Evolutionary conservation across 1,139 yeast species (phyloP).

Genomic region (Keqinozyma sinolaborantium): DNA sequence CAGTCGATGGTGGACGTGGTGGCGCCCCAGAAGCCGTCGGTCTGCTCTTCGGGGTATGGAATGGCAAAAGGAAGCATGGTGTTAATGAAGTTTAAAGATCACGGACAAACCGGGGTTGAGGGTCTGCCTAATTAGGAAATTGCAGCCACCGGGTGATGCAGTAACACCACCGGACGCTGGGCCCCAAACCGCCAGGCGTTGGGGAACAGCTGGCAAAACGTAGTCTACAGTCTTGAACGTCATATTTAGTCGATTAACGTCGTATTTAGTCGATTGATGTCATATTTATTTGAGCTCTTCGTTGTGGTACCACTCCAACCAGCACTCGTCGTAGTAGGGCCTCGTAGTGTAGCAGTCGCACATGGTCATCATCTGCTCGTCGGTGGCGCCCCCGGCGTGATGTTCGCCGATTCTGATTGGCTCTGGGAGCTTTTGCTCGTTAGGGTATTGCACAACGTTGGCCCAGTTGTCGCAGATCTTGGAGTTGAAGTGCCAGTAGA

Average conservation of each 20-base stretch:
- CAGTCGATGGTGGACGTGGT: constrained; percentile 81
- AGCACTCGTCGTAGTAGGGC: constrained; percentile 49
- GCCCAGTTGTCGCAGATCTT: constrained; percentile 44
- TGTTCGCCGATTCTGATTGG: constrained; percentile 24
- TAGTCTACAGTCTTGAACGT: no score
- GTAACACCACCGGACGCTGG: no score
- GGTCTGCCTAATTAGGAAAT: background rate
- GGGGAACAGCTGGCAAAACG: no score
- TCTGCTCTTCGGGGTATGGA: constrained; percentile 43
- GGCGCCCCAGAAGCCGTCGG: constrained; percentile 44
- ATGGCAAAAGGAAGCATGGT: constrained; percentile 45
- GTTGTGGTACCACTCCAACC: constrained; percentile 39
- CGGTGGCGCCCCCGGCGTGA: constrained; percentile 21
- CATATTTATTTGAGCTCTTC: no score
- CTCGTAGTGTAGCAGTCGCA: constrained; percentile 50
- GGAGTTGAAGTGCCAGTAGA: constrained; percentile 47
- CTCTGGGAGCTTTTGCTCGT: constrained; percentile 6
- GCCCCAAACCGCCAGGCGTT: no score
- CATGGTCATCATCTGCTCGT: constrained; percentile 50
- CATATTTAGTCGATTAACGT: no score
- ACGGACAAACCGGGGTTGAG: no score
- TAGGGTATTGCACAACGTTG: constrained; percentile 17
- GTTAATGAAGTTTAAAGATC: no score
- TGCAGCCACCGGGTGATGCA: background rate
- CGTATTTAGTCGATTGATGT: no score